These are phyloP conservation scores for Pythium coloratum DNA, from an alignment of 352 stramenopile species.

Conservation along the genomic window DNA sequence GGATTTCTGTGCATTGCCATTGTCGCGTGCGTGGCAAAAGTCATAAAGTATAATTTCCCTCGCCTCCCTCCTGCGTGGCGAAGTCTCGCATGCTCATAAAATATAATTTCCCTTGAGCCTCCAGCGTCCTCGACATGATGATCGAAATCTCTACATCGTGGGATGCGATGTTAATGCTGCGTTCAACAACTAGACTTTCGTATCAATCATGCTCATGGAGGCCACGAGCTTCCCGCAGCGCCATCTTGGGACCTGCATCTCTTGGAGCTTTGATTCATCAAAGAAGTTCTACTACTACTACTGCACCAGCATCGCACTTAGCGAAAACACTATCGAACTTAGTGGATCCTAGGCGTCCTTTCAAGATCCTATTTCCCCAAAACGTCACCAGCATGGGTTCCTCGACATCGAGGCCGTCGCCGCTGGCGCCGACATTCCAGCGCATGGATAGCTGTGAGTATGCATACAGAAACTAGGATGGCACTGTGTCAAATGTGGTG, in stretches of 20 bases:
- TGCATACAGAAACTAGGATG: neutral
- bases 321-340: neutral
- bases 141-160: no score
- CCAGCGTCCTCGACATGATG: no score
- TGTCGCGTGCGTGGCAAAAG: no score
- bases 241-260: no score
- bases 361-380: conserved; percentile 2
- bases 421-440: conserved; percentile 47
- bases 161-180: neutral
- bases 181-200: neutral
- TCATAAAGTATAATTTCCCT: no score
- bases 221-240: no score
- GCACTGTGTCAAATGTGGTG: neutral
- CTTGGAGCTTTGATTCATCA: no score
- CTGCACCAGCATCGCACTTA: conserved; percentile 3
- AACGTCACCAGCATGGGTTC: conserved; percentile 41
- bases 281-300: no score
- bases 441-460: conserved; percentile 53
- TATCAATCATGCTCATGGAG: neutral
- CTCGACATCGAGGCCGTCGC: conserved; percentile 38
- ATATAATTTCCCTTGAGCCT: no score
- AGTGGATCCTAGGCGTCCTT: conserved; percentile 3
- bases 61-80: no score
- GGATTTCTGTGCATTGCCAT: no score
- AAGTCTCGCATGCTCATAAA: no score